Conservation (phyloP, 345 rosid species). For the Populus pruinosa region DNA sequence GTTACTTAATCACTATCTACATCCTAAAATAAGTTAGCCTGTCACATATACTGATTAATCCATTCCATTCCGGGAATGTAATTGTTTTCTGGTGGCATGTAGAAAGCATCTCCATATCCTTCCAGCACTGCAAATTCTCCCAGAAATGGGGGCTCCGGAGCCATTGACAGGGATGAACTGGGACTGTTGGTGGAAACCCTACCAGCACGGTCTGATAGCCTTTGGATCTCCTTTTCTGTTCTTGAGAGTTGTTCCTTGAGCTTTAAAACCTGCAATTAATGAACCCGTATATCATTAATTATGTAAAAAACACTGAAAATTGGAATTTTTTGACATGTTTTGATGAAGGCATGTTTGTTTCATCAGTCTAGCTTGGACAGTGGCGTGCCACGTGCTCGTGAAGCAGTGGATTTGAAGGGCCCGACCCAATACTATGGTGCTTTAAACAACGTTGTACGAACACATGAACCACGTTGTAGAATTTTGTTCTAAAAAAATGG, state of each 20-base stretch:
- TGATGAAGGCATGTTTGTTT: not conserved
- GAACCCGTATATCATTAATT: not conserved
- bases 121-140: conserved; percentile 40
- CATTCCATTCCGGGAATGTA: conserved; percentile 52
- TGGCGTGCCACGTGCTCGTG: not conserved
- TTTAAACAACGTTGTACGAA: conserved; percentile 27
- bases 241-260: conserved; percentile 47
- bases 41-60: conserved; percentile 33
- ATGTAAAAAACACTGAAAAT: not conserved
- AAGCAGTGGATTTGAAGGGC: conserved; percentile 27
- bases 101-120: conserved; percentile 39
- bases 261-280: conserved; percentile 43
- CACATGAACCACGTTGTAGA: not conserved
- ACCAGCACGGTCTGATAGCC: conserved; percentile 37
- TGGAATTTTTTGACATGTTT: not conserved
- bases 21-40: conserved; percentile 1
- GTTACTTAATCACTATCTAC: conserved; percentile 13
- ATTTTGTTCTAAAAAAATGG: conserved; percentile 40
- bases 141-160: conserved; percentile 36
- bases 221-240: conserved; percentile 51
- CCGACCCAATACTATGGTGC: conserved; percentile 12
- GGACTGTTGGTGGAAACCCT: conserved; percentile 51
- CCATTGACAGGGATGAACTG: conserved; percentile 47
- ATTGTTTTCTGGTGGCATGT: conserved; percentile 38
- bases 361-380: not conserved